Percentiles rank a stretch among this genome's conserved stretches.
Conservation (phyloP, 345 rosid species). For the Gossypium sturtianum region DNA sequence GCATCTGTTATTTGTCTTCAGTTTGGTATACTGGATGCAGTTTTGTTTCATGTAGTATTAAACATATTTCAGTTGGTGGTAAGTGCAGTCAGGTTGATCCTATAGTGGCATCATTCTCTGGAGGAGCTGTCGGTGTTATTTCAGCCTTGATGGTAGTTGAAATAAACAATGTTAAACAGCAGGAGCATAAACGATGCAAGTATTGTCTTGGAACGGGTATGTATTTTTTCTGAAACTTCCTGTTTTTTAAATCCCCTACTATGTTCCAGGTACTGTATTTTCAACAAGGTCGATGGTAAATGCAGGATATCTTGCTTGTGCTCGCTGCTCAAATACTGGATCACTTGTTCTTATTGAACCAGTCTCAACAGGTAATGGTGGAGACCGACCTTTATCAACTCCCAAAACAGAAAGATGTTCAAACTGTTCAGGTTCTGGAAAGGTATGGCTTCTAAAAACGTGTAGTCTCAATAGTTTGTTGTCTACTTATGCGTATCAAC, state of each 20-base stretch:
- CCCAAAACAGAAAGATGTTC: slow-evolving; percentile 89
- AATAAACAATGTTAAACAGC: slow-evolving; percentile 90
- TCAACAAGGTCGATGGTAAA: neutral
- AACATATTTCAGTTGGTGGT: slow-evolving; percentile 7
- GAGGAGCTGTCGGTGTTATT: slow-evolving; percentile 97
- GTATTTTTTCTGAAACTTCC: neutral
- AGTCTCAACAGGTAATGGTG: slow-evolving; percentile 48
- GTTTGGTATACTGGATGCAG: neutral
- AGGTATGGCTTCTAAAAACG: slow-evolving; percentile 37
- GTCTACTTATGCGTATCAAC: neutral
- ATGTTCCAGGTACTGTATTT: neutral
- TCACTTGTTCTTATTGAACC: slow-evolving; percentile 64
- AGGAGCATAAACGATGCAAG: slow-evolving; percentile 96
- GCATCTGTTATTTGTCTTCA: neutral
- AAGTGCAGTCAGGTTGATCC: slow-evolving; percentile 85
- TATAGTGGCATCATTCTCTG: slow-evolving; percentile 95
- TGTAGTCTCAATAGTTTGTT: neutral
- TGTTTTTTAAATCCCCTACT: no score
- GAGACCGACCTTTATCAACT: slow-evolving; percentile 41
- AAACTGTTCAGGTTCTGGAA: slow-evolving; percentile 95
- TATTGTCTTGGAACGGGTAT: slow-evolving; percentile 97
- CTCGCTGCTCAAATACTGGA: slow-evolving; percentile 92
- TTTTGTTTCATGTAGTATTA: neutral
- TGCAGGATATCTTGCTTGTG: slow-evolving; percentile 96
- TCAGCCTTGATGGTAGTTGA: slow-evolving; percentile 97